Conservation (phyloP, 1,284 basidiomycete genomes). For the Macrocystidia cucumis region DNA sequence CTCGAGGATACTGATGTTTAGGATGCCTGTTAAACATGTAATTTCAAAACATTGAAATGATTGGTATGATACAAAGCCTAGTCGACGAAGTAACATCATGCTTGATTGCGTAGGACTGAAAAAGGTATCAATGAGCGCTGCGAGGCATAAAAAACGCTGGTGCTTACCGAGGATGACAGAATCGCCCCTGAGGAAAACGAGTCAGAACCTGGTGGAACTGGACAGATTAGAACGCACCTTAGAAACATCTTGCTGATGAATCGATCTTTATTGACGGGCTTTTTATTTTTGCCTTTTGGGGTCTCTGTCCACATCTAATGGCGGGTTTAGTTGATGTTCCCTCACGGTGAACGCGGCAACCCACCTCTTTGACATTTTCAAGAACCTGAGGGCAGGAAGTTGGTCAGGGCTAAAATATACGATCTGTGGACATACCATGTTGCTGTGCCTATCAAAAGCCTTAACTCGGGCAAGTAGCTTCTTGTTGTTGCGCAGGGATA, state of each 20-base stretch:
- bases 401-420: neutral
- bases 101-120: conserved; percentile 81
- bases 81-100: conserved; percentile 29
- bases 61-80: neutral
- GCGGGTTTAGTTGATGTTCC: conserved; percentile 2
- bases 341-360: conserved; percentile 12
- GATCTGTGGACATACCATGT: conserved; percentile 73
- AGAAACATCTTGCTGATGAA: conserved; percentile 99
- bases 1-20: neutral
- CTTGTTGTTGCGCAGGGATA: conserved; percentile 97
- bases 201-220: conserved; percentile 10
- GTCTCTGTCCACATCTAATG: conserved; percentile 96
- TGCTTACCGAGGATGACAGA: conserved; percentile 89
- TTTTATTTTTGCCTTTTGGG: conserved; percentile 98
- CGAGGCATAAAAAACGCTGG: conserved; percentile 1
- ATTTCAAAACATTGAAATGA: neutral
- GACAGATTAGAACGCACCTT: conserved; percentile 40
- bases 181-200: conserved; percentile 60
- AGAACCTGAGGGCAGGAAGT: conserved; percentile 59
- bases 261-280: conserved; percentile 97
- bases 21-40: neutral
- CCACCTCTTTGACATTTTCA: conserved; percentile 94
- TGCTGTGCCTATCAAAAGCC: conserved; percentile 97
- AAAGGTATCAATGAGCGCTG: conserved; percentile 10
- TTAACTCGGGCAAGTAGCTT: conserved; percentile 97